Evolutionary conservation across 2,329 filamentous ascomycete genomes (phyloP).

Genomic region (Monosporascus ibericus): DNA sequence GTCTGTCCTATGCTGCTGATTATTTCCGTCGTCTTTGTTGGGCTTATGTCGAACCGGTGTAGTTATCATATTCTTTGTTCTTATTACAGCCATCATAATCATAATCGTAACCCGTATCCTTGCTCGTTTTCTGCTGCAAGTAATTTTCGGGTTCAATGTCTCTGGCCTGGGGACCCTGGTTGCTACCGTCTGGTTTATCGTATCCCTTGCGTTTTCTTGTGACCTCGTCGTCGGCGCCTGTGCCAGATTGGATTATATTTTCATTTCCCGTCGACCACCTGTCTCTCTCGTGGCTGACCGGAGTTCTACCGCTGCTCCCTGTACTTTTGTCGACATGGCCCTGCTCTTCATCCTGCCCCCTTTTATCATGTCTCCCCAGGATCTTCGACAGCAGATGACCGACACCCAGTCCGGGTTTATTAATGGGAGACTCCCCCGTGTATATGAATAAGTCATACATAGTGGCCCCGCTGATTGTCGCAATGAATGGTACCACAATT

Average conservation of each 20-base stretch:
- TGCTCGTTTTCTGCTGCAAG: neutral
- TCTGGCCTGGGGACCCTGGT: neutral
- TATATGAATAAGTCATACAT: slow-evolving; percentile 64
- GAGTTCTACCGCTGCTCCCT: neutral
- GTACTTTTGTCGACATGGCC: neutral
- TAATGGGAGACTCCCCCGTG: slow-evolving; percentile 64
- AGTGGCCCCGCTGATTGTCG: slow-evolving; percentile 57
- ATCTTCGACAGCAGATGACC: slow-evolving; percentile 33
- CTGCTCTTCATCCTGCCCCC: neutral
- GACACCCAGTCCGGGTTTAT: slow-evolving; percentile 61
- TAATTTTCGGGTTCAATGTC: neutral
- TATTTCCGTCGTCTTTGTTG: too few species aligned
- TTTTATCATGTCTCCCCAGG: neutral
- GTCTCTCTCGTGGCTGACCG: neutral
- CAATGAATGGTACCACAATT: slow-evolving; percentile 65
- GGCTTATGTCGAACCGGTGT: neutral
- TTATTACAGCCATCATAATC: neutral
- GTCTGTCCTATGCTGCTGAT: too few species aligned
- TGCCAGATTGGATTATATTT: neutral
- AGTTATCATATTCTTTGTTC: neutral
- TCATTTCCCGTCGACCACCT: neutral
- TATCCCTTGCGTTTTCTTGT: neutral
- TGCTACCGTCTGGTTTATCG: neutral
- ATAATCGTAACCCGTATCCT: neutral
- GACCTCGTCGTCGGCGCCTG: neutral